phyloP scores from a whole-genome alignment of 2,329 filamentous ascomycete species.

The Capronia americana region DNA sequence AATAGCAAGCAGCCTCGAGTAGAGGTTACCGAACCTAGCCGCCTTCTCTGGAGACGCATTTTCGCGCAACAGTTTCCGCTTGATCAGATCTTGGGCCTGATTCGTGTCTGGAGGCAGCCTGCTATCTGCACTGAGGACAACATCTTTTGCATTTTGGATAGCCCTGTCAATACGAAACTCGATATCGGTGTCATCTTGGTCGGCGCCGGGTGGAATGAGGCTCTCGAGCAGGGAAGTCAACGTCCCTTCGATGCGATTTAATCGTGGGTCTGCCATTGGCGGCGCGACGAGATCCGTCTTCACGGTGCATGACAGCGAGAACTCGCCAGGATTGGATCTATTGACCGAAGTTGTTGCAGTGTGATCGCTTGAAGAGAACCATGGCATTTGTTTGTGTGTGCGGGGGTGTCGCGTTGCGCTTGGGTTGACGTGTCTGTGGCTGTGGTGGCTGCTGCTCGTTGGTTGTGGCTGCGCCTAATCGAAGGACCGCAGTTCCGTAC shows the following conservation, averaged over 20 bases:
- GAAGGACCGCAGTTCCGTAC: background rate
- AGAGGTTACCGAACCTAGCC: slow-evolving; percentile 85
- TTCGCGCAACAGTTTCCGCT: slow-evolving; percentile 80
- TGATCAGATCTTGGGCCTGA: slow-evolving; percentile 91
- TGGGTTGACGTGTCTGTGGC: slow-evolving; percentile 19
- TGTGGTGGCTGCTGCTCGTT: slow-evolving; percentile 1
- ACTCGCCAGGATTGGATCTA: background rate
- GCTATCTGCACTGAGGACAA: slow-evolving; percentile 48
- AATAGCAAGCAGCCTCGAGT: slow-evolving; percentile 85
- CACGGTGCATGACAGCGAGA: slow-evolving; percentile 29
- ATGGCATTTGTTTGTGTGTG: slow-evolving; percentile 1
- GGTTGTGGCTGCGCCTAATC: slow-evolving; percentile 11
- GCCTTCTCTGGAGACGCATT: slow-evolving; percentile 77
- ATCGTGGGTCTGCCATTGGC: slow-evolving; percentile 60
- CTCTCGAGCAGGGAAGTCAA: slow-evolving; percentile 79
- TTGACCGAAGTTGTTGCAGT: background rate
- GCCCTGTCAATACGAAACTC: slow-evolving; percentile 73
- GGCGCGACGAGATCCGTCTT: slow-evolving; percentile 11
- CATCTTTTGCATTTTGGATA: slow-evolving; percentile 57
- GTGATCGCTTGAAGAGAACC: background rate
- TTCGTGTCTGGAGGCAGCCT: slow-evolving; percentile 64
- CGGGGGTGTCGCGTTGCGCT: slow-evolving; percentile 5
- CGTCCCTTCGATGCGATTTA: slow-evolving; percentile 75
- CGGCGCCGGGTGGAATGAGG: slow-evolving; percentile 68
- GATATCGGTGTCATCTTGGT: slow-evolving; percentile 70